Evolutionary conservation across 768 basidiomycete species (phyloP), one percentile per base, ranked within the genome.

Genomic region (Boletus reticuloceps): DNA sequence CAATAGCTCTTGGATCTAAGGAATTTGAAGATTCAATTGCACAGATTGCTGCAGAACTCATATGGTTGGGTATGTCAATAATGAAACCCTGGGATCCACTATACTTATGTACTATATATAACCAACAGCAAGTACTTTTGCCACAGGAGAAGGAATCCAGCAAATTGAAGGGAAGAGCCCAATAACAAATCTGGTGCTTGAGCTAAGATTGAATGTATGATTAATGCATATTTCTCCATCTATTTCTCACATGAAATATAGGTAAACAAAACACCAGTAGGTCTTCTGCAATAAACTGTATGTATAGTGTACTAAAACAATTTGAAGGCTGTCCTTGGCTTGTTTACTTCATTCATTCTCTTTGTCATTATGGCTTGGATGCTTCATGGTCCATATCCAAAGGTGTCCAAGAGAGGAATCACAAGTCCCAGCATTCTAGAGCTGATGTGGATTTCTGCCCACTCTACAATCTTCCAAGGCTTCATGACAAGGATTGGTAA

Each of bases 51-150:
- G 55, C 58, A 7, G 29, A 34, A 39, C 34, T 43, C 19, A 38
- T 59, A 12, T 59, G 58, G 58, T 10, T 53, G 20, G 51, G 59
- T 58, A 31, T 58, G 44, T 34, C 2, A 13, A 27, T 10, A 25
- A 13, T 34, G 11, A 34, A 13, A 34, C 13, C 32, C 10, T 34
- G 11, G 32, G 32, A 34, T 34, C 13, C 13, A 13, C 7, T 34
- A 32, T 34, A 34, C 32, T 34, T 13, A 34, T 34, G 27, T 7
- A 27, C 7, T 20, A 20, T 20, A 20, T 20, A 20, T 2, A n/a
- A 20, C 12, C 19, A 12, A 32, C 4, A 47, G 45, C 45, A 47
- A 47, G 45, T 4, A 14, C 32, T 12, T 17, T 11, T 39, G 38
- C 38, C 2, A 39, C 5, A 9, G 38, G 16, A 39, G 14, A 16